Conservation (phyloP, 2,329 filamentous ascomycete genomes). For the Beauveria sp. region DNA sequence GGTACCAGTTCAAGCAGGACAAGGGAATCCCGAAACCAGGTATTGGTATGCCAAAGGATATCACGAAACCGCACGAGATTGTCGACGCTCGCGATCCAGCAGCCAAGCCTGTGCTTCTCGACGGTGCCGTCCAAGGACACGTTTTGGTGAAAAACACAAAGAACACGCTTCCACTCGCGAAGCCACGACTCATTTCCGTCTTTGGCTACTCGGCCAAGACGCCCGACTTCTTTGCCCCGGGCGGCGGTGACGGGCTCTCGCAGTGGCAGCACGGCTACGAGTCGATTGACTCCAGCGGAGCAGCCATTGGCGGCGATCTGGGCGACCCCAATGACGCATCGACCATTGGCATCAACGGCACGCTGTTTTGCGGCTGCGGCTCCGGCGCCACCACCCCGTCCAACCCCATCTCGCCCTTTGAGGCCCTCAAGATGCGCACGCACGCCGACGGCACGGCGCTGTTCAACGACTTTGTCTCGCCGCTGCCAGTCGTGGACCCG, state of each 20-base stretch:
- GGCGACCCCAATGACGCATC: constrained; percentile 16
- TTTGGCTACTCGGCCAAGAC: constrained; percentile 52
- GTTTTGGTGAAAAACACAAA: constrained; percentile 57
- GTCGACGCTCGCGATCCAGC: constrained; percentile 47
- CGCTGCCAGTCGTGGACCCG: constrained; percentile 39
- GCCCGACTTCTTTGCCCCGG: constrained; percentile 35
- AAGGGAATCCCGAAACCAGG: constrained; percentile 38
- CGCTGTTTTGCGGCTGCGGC: constrained; percentile 35
- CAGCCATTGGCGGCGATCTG: constrained; percentile 20
- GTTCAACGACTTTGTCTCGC: constrained; percentile 49
- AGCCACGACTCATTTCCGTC: constrained; percentile 45
- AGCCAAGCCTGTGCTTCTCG: constrained; percentile 32
- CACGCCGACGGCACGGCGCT: constrained; percentile 48
- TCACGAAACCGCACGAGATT: constrained; percentile 41
- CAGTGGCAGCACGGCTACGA: constrained; percentile 28
- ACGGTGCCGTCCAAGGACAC: constrained; percentile 55
- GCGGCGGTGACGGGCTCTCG: constrained; percentile 26
- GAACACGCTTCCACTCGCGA: constrained; percentile 44
- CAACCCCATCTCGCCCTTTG: constrained; percentile 43
- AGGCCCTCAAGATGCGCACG: constrained; percentile 44
- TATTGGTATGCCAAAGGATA: constrained; percentile 41
- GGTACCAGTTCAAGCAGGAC: constrained; percentile 49
- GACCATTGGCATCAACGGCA: constrained; percentile 37
- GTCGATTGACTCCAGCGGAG: constrained; percentile 26
- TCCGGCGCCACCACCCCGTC: constrained; percentile 40